Conservation (phyloP, 495 filamentous ascomycete genomes). For the Daldinia loculata region DNA sequence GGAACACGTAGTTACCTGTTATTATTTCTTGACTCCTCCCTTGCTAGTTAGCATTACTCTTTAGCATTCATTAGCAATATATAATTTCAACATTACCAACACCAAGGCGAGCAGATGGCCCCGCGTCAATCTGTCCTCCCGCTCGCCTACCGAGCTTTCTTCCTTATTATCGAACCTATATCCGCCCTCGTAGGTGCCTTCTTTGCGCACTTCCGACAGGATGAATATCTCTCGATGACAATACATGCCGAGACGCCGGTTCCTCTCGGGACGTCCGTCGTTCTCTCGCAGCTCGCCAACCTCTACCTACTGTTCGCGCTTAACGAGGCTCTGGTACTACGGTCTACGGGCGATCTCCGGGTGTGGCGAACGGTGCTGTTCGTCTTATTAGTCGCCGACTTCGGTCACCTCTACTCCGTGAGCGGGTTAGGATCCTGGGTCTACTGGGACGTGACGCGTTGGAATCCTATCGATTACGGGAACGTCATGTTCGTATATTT, state of each 20-base stretch:
- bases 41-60: too few relatives aligned
- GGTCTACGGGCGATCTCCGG: constrained; percentile 64
- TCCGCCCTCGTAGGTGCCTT: constrained; percentile 72
- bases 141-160: constrained; percentile 65
- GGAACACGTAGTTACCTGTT: too few relatives aligned
- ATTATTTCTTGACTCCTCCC: too few relatives aligned
- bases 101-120: constrained; percentile 35
- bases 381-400: constrained; percentile 69
- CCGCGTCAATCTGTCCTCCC: constrained; percentile 51
- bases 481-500: constrained; percentile 70
- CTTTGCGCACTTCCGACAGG: constrained; percentile 64
- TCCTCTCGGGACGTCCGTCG: constrained; percentile 60
- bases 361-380: constrained; percentile 72
- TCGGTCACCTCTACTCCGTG: constrained; percentile 72
- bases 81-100: neutral
- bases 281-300: constrained; percentile 70
- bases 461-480: constrained; percentile 73
- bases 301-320: constrained; percentile 72
- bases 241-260: constrained; percentile 56
- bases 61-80: neutral
- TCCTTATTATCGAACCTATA: constrained; percentile 72
- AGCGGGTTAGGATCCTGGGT: constrained; percentile 57
- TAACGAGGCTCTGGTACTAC: constrained; percentile 74
- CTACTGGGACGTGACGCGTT: constrained; percentile 64
- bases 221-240: constrained; percentile 68